Base-by-base conservation (phyloP, 1,284 basidiomycete genomes). In the Crepidotus sp. region DNA sequence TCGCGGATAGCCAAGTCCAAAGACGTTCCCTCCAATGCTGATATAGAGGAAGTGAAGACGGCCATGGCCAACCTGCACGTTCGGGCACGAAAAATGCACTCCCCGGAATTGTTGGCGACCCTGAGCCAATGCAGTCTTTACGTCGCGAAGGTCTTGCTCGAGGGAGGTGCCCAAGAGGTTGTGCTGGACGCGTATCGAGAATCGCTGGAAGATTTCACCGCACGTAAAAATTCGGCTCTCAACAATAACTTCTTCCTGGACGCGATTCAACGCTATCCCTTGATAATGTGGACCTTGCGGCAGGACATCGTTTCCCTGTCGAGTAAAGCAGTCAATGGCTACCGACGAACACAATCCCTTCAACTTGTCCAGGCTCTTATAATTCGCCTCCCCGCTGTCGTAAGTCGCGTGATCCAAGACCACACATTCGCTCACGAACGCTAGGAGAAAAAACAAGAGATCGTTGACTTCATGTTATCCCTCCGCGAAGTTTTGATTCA, bases 191-290 rank as follows among this genome's bases (percentile, higher is more conserved):
- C 71, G 6, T 95, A 96, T 60, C 70, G 69, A 33, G 66, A 67
- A 47, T 91, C 90, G 0, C 62, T 95, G 17, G 57, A 67, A 13
- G 89, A 94, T 63, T 96, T 90, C 59, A 68, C 86, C 46, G 77
- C 76, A 7, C 76, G 88, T 47, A 96, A 95, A 64, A 74, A 79
- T 33, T 92, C 88, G 4, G 69, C 76, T 26, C 69, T 96, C 36
- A 84, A 85, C 54, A 64, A 76, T 1, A 64, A 65, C 29, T 93
- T 96, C 67, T 79, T 98, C 63, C 70, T 79, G 43, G 87, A 92
- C 41, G 86, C 88, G 55, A 70, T 88, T 45, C 74, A 74, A 22
- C 79, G 87, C 30, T 76, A 78, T 63, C 80, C 88, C 0, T 49
- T 63, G 6, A 64, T 71, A 5, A 87, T 77, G 6, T 94, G 91